phyloP scores from a whole-genome alignment of 441 rosid species.

The Syzygium syzygioides region DNA sequence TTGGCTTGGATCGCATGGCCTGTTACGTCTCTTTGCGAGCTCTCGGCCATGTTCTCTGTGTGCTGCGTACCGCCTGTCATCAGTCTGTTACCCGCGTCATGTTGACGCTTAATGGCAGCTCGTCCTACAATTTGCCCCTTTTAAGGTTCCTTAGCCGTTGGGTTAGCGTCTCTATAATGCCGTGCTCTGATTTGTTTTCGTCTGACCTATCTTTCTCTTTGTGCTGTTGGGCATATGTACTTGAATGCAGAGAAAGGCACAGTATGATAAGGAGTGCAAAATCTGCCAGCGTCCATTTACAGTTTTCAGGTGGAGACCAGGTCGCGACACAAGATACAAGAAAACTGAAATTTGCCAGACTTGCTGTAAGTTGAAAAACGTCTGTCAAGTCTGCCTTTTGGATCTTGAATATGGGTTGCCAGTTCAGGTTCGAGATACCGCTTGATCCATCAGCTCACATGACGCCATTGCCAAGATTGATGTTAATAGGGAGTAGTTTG shows the following conservation, averaged over 20 bases:
- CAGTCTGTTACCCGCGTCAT: background rate
- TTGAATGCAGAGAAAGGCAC: conserved; percentile 60
- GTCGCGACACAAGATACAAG: conserved; percentile 86
- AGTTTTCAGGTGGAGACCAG: conserved; percentile 96
- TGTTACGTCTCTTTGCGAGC: background rate
- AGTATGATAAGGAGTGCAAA: conserved; percentile 93
- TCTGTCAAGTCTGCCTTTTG: conserved; percentile 87
- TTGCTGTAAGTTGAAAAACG: no score
- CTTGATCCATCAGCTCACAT: conserved; percentile 67
- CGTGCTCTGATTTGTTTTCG: background rate
- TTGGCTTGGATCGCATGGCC: background rate
- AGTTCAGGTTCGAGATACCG: conserved; percentile 91
- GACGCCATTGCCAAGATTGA: conserved; percentile 88
- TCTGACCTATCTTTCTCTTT: background rate
- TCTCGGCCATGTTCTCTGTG: background rate
- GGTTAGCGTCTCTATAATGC: background rate
- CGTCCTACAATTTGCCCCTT: background rate
- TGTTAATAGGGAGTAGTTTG: conserved; percentile 82
- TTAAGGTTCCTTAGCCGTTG: background rate
- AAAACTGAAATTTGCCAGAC: conserved; percentile 84
- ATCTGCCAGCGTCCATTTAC: conserved; percentile 91
- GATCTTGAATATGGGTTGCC: conserved; percentile 94
- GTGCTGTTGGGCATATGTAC: background rate
- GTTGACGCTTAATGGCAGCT: background rate
- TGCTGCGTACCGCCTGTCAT: background rate